These are phyloP conservation scores for Microdochium bolleyi DNA, from an alignment of 2,329 filamentous ascomycete species.

Conservation along the genomic window DNA sequence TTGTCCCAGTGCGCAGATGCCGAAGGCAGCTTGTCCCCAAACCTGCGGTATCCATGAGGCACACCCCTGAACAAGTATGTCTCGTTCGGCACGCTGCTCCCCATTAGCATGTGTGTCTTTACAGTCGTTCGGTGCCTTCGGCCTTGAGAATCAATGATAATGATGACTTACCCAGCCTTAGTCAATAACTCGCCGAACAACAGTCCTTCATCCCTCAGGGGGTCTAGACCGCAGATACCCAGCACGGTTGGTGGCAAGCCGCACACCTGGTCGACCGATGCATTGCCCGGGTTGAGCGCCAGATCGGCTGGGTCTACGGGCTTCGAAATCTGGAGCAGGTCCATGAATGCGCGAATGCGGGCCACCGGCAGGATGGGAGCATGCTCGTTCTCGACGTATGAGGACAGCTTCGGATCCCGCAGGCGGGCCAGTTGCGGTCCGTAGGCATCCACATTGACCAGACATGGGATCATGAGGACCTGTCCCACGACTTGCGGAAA, in stretches of 20 bases:
- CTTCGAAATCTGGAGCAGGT: slow-evolving; percentile 15
- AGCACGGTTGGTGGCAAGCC: slow-evolving; percentile 4
- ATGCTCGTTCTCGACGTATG: slow-evolving; percentile 32
- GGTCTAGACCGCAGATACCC: slow-evolving; percentile 1
- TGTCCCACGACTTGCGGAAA: slow-evolving; percentile 35
- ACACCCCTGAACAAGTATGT: slow-evolving; percentile 3
- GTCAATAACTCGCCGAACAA: background rate
- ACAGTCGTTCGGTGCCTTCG: too few species aligned
- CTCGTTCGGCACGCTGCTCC: slow-evolving; percentile 2
- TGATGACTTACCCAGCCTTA: slow-evolving; percentile 1
- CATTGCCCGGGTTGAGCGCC: slow-evolving; percentile 29
- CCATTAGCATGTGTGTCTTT: background rate
- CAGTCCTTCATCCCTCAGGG: background rate
- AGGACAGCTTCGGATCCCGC: slow-evolving; percentile 29
- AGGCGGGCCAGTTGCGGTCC: slow-evolving; percentile 24
- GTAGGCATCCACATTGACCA: slow-evolving; percentile 23
- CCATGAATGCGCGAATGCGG: slow-evolving; percentile 21
- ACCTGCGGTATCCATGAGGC: slow-evolving; percentile 3
- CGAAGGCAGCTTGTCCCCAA: slow-evolving; percentile 1
- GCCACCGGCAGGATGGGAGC: slow-evolving; percentile 40
- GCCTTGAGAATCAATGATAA: too few species aligned
- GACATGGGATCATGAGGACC: slow-evolving; percentile 39
- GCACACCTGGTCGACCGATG: slow-evolving; percentile 1
- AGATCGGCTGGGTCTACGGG: slow-evolving; percentile 19
- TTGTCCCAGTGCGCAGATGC: slow-evolving; percentile 2